A percentile compares a stretch with the other conserved stretches of the same genome.
phyloP scores from a whole-genome alignment of 768 basidiomycete species.

The Lyophyllum semitale region DNA sequence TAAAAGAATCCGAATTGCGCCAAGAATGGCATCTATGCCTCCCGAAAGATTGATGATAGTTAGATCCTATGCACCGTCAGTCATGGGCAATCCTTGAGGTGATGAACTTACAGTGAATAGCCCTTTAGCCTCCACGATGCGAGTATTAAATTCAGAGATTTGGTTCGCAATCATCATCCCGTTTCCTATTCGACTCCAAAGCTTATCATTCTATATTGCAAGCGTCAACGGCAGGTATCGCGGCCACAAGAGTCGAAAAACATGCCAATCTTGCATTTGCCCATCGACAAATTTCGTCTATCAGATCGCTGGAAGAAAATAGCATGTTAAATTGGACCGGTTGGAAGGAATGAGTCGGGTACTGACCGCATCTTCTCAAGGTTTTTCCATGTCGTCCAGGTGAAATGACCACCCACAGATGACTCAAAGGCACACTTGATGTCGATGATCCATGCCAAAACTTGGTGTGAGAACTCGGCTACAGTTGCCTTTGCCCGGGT shows the following conservation, averaged over 20 bases:
- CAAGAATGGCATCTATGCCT: conserved; percentile 1
- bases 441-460: conserved; percentile 16
- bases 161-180: conserved; percentile 5
- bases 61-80: neutral
- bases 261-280: conserved; percentile 12
- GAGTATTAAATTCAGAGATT: conserved; percentile 10
- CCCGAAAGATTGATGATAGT: neutral
- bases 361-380: conserved; percentile 16
- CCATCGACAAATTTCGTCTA: conserved; percentile 16
- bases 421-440: conserved; percentile 9
- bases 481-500: conserved; percentile 2
- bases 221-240: neutral
- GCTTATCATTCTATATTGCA: conserved; percentile 4
- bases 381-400: conserved; percentile 14
- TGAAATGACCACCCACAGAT: conserved; percentile 5
- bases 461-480: conserved; percentile 9
- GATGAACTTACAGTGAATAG: conserved; percentile 6
- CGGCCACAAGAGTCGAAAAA: neutral
- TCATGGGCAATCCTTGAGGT: neutral
- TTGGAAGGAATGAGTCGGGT: neutral
- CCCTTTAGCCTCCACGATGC: conserved; percentile 4
- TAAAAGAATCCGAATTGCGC: neutral
- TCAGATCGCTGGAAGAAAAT: conserved; percentile 4
- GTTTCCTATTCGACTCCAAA: conserved; percentile 5
- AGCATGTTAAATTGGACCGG: too few species aligned